Conservation (phyloP, 768 basidiomycete species). For the Boletus rex-veris region DNA sequence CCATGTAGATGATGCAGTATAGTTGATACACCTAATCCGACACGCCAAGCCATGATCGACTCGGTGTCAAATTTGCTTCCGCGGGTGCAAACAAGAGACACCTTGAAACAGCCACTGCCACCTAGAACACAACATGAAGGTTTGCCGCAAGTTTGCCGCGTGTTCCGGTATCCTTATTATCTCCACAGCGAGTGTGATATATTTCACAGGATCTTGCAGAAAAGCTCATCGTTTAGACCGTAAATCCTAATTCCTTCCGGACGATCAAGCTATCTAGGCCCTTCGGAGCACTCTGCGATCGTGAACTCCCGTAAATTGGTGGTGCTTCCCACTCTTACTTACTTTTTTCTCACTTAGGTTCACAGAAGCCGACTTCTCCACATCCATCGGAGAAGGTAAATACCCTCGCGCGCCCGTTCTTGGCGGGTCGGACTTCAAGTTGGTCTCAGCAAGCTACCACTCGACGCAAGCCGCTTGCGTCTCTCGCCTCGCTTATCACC, state of each 20-base stretch:
- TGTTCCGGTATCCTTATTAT: background rate
- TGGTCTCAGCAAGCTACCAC: background rate
- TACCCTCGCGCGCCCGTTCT: background rate
- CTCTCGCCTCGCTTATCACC: no score
- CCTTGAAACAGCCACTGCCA: no score
- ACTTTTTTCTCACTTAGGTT: background rate
- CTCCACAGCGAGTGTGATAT: background rate
- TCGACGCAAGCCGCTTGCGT: background rate
- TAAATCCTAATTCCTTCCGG: background rate
- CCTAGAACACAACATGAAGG: background rate
- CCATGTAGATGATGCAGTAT: background rate
- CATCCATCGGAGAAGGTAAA: background rate
- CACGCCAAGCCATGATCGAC: background rate
- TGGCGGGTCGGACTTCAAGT: background rate
- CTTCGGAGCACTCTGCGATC: background rate
- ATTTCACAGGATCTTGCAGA: background rate
- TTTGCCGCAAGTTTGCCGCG: background rate
- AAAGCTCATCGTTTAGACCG: background rate
- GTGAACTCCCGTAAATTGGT: background rate
- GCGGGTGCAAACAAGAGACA: background rate
- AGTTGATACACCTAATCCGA: background rate
- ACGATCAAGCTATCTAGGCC: background rate
- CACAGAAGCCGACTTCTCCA: background rate
- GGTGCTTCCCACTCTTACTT: background rate
- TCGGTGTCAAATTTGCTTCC: constrained; percentile 2